These are phyloP conservation scores for Backusella parvicylindrica DNA, from an alignment of 192 early-diverging fungal species.

Conservation along the genomic window DNA sequence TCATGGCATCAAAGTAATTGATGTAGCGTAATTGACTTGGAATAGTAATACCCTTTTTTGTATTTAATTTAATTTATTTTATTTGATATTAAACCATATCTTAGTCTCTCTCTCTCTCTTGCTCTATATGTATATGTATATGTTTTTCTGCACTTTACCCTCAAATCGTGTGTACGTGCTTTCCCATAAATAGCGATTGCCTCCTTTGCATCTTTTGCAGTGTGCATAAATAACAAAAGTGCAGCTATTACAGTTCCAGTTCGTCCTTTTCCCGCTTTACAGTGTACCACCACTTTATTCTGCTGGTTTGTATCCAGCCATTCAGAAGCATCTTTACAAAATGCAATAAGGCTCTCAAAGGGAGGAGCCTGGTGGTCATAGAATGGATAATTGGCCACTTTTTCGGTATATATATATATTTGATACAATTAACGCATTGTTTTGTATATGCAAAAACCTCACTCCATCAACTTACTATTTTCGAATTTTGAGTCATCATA, in stretches of 20 bases:
- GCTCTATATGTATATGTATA: neutral
- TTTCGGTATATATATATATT: too few species aligned
- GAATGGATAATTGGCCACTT: conserved; percentile 49
- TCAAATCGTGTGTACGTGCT: conserved; percentile 42
- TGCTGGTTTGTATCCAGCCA: conserved; percentile 38
- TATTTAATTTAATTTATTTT: too few species aligned
- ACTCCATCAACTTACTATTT: conserved; percentile 5
- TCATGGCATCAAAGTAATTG: conserved; percentile 41
- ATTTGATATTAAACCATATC: neutral
- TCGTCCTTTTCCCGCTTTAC: conserved; percentile 65
- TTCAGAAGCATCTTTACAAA: conserved; percentile 46
- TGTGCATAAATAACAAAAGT: conserved; percentile 39
- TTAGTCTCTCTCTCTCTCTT: neutral
- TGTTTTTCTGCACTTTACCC: conserved; percentile 17
- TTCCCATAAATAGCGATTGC: conserved; percentile 47
- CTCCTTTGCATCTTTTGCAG: conserved; percentile 25
- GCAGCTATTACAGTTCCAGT: conserved; percentile 57
- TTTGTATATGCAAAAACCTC: neutral
- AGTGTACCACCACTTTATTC: conserved; percentile 57
- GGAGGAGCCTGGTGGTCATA: conserved; percentile 55
- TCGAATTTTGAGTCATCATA: conserved; percentile 48
- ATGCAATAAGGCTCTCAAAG: conserved; percentile 39
- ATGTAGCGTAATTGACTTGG: conserved; percentile 57
- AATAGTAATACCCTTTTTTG: conserved; percentile 50
- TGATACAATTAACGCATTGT: neutral